These are phyloP conservation scores for Rhodotorula sp. DNA, from an alignment of 1,284 basidiomycete species.

Conservation along the genomic window DNA sequence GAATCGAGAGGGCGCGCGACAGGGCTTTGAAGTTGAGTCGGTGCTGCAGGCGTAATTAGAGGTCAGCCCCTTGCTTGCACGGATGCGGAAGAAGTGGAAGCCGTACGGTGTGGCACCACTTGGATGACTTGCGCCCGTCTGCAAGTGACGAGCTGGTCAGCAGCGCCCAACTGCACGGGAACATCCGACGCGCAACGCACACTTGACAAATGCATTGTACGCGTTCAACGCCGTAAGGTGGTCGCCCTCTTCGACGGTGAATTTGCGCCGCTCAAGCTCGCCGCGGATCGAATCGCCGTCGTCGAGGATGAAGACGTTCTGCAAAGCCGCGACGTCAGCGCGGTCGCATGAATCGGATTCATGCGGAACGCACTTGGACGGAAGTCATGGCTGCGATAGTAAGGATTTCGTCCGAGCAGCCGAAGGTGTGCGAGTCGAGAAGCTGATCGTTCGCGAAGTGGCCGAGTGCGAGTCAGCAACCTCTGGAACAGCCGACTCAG, in stretches of 20 bases:
- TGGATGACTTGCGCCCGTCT: slow-evolving; percentile 74
- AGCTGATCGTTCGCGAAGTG: slow-evolving; percentile 58
- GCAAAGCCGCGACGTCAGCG: neutral
- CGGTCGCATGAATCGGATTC: neutral
- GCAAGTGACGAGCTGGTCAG: slow-evolving; percentile 31
- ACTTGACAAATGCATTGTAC: slow-evolving; percentile 81
- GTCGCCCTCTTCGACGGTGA: slow-evolving; percentile 96
- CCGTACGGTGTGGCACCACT: slow-evolving; percentile 75
- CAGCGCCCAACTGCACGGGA: neutral
- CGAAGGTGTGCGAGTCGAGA: slow-evolving; percentile 75
- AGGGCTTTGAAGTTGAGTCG: slow-evolving; percentile 88
- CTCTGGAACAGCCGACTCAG: no score
- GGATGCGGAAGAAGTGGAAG: neutral
- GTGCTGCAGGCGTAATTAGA: slow-evolving; percentile 54
- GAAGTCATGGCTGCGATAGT: slow-evolving; percentile 95
- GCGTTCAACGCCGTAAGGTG: slow-evolving; percentile 88
- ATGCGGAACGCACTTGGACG: slow-evolving; percentile 63
- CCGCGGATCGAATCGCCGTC: slow-evolving; percentile 82
- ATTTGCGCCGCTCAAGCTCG: slow-evolving; percentile 87
- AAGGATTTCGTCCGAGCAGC: slow-evolving; percentile 88
- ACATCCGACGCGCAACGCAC: neutral
- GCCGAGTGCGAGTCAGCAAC: neutral
- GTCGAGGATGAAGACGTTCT: slow-evolving; percentile 85
- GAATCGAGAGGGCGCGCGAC: slow-evolving; percentile 86
- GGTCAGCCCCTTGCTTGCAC: no score